These are phyloP conservation scores for Brassica rapa DNA, from an alignment of 345 rosid species.

Conservation along the genomic window DNA sequence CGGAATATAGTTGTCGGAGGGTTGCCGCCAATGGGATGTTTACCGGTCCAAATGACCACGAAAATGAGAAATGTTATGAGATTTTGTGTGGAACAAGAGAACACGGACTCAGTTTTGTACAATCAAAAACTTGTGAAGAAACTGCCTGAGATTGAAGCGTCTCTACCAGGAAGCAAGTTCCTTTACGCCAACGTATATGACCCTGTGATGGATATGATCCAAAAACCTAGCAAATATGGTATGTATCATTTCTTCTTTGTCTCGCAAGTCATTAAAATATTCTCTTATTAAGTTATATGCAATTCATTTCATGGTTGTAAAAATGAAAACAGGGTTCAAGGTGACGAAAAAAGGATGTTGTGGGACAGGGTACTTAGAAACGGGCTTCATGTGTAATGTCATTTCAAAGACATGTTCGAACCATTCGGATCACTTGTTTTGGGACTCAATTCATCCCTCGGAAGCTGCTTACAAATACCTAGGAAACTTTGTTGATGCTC, in stretches of 20 bases:
- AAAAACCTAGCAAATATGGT: constrained; percentile 50
- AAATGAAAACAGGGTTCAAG: constrained; percentile 42
- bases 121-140: constrained; percentile 48
- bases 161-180: constrained; percentile 50
- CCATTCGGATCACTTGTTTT: constrained; percentile 48
- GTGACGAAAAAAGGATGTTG: constrained; percentile 55
- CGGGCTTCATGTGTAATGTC: constrained; percentile 38
- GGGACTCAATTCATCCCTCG: constrained; percentile 51
- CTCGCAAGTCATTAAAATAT: neutral
- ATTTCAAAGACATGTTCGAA: constrained; percentile 34
- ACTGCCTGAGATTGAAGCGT: constrained; percentile 33
- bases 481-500: constrained; percentile 39
- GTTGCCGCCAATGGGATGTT: constrained; percentile 62
- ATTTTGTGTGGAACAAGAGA: constrained; percentile 50
- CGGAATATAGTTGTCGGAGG: constrained; percentile 48
- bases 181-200: constrained; percentile 44
- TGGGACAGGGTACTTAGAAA: constrained; percentile 44
- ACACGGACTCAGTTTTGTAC: constrained; percentile 46
- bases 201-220: constrained; percentile 50
- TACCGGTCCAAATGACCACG: constrained; percentile 52
- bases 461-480: constrained; percentile 41
- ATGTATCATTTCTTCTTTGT: neutral
- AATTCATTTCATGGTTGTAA: neutral
- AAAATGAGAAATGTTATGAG: neutral
- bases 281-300: neutral